These are phyloP conservation scores for Aspergillus niger DNA, from an alignment of 2,329 filamentous ascomycete species.

Conservation along the genomic window DNA sequence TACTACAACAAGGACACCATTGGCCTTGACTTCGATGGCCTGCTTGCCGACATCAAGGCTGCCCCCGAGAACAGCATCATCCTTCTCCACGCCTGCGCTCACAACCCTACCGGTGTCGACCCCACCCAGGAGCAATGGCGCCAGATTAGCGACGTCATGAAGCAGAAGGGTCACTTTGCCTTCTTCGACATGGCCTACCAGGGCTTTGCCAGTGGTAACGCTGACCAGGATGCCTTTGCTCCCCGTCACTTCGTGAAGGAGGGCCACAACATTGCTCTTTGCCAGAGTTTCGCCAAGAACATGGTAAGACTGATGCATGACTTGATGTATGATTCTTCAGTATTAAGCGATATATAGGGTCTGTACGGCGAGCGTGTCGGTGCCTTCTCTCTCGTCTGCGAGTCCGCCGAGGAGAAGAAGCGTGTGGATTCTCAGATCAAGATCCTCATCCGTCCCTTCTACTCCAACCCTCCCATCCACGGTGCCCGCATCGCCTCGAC, in stretches of 20 bases:
- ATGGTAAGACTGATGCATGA: conserved; percentile 64
- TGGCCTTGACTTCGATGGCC: conserved; percentile 92
- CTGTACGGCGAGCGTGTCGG: conserved; percentile 98
- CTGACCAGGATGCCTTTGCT: conserved; percentile 89
- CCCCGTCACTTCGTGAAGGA: conserved; percentile 90
- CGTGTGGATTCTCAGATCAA: conserved; percentile 97
- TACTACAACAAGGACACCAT: conserved; percentile 99
- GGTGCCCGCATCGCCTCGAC: conserved; percentile 90
- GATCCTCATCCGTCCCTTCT: conserved; percentile 93
- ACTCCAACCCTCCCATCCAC: conserved; percentile 98
- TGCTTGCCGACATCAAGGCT: conserved; percentile 85
- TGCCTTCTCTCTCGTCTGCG: conserved; percentile 89
- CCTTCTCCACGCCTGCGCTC: conserved; percentile 93
- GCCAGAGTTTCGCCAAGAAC: conserved; percentile 98
- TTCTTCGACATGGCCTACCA: conserved; percentile 99
- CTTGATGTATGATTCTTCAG: neutral
- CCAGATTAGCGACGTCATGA: conserved; percentile 83
- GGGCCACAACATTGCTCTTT: conserved; percentile 83
- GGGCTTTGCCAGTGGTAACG: conserved; percentile 92
- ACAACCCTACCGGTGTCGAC: conserved; percentile 97
- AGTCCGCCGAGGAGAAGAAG: conserved; percentile 86
- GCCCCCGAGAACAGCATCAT: conserved; percentile 86
- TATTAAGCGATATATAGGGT: conserved; percentile 57
- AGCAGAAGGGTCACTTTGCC: conserved; percentile 82
- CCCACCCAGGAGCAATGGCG: conserved; percentile 90